Base-by-base conservation (phyloP, 23 red algal species). In the Gracilaria domingensis region DNA sequence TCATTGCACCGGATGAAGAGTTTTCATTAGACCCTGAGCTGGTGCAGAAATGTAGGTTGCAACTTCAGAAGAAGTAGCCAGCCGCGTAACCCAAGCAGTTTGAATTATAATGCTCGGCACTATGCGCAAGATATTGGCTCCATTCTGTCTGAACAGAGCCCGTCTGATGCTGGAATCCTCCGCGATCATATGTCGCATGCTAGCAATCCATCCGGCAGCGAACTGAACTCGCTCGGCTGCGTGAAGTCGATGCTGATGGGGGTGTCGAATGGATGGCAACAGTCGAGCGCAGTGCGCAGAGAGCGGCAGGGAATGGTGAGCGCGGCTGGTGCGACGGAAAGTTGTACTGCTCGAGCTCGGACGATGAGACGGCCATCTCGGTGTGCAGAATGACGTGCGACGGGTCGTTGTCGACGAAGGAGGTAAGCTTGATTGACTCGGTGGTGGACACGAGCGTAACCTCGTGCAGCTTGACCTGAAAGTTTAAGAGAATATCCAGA, bases 111-210 rank as follows among this genome's bases (percentile, higher is more conserved):
- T 87, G 20, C 80, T 92, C 24, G 97, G 97, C 13, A 99, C 66
- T 78, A 94, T 95, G n/a, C 97, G 88, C 45, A 95, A 18, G 18
- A 95, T 90, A 88, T 99, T 99, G 26, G 93, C 97, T 25, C 94
- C 97, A 51, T 99, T 99, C 23, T 93, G 93, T 26, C 97, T 90
- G 70, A 96, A 99, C 24, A 91, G 61, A 39, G 89, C 96, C 3
- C 79, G 45, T 29, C 70, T 13, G 21, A 80, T 76, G 47, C 83
- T 56, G 11, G 55, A 62, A 28, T 98, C 96, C 33, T 91, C 70
- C 8, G 55, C 61, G 37, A 98, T n/a, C 96, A 98, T 98, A 12
- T 84, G 55, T 44, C 80, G 80, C 79, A 91, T 23, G n/a, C 84
- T 82, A 33, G 78, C 42, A 36, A 88, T 61, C 77, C 86, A 75